Base-by-base conservation (phyloP, 805 yeast species). In the Saccharomycopsis javanensis region DNA sequence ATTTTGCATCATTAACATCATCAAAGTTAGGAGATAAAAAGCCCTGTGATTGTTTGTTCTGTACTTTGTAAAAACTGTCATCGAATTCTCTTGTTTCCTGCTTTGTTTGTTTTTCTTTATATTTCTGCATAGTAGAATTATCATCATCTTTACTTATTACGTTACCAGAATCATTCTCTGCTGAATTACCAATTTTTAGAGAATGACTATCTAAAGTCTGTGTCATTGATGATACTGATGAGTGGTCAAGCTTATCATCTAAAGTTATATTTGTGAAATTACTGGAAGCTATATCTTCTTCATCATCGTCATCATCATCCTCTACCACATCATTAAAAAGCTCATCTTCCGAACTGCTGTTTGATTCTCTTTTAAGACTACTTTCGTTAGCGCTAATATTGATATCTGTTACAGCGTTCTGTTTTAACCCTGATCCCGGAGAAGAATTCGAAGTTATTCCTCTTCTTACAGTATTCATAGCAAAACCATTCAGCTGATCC, bases 301-400 rank as follows among this genome's bases (percentile, higher is more conserved):
- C 55, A 15, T 53, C 18, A 18, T 38, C 50, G 20, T 38, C 55
- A 13, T 18, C 38, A 5, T 30, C 51, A 30, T 46, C 42, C n/a
- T 20, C 35, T 18, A 54, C 53, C 7, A 54, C 57, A 48, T 54
- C 57, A 16, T 33, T 37, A n/a, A 46, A 48, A 27, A 54, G 53
- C 7, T 54, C 57, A 34, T 54, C 51, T 20, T 42, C 48, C 11
- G 48, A 42, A 42, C 48, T 42, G 25, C 48, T 42, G 15, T 42
- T 42, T 42, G 48, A 42, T 3, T 42, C 28, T 42, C 48, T 42
- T 42, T 42, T 42, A 16, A 42, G 23, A 20, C 23, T 42, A n/a
- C 5, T 18, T 20, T 42, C 48, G 13, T 20, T 42, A 20, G 18
- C 48, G 13, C 25, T 42, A 20, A 20, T 27, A 42, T 10, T 42